Evolutionary conservation across 2,329 filamentous ascomycete genomes (phyloP), one percentile per base, ranked within the genome.

Genomic region (Pseudogymnoascus sp.): DNA sequence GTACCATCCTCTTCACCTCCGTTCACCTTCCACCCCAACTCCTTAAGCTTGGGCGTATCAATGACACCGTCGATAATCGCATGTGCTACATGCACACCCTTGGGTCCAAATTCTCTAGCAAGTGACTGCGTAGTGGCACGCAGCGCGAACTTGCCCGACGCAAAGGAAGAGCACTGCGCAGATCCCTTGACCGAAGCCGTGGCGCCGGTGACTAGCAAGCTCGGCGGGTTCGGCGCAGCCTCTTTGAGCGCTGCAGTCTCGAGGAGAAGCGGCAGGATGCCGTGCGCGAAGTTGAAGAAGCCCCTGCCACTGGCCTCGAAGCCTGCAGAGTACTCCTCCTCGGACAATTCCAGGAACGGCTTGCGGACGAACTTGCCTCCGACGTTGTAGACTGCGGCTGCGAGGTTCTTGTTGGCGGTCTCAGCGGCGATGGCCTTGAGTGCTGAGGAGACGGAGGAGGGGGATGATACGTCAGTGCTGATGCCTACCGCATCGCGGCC

Each of bases 41-140:
- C 81, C 73, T 86, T 87, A 1, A 86, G 89, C 66, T 83, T 79
- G 0, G 89, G 89, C 62, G 89, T 92, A 73, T 95, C 89, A 73
- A 96, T 96, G 1, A 90, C 82, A 0, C 91, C 92, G 71, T 96
- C 92, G 62, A 95, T 87, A 65, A 96, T 85, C 4, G 87, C 85
- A 75, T 95, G 90, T 0, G 88, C 84, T 1, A 96, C 88, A 73
- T 96, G 92, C 1, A 96, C 83, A 2, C 92, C 92, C 73, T 90
- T 80, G 0, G 92, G 91, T 0, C 89, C 90, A 74, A 94, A 96
- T 73, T 96, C 92, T 63, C 88, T 83, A 0, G 91, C 89, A 25
- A 96, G 79, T 35, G 84, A 88, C 74, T 93, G 90, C 0, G 83
- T 81, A 60, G 95, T 76, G 0, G 87, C 90, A 33, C 92, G 81